Base-by-base conservation (phyloP, 805 yeast species). In the Debaryomyces castellii region DNA sequence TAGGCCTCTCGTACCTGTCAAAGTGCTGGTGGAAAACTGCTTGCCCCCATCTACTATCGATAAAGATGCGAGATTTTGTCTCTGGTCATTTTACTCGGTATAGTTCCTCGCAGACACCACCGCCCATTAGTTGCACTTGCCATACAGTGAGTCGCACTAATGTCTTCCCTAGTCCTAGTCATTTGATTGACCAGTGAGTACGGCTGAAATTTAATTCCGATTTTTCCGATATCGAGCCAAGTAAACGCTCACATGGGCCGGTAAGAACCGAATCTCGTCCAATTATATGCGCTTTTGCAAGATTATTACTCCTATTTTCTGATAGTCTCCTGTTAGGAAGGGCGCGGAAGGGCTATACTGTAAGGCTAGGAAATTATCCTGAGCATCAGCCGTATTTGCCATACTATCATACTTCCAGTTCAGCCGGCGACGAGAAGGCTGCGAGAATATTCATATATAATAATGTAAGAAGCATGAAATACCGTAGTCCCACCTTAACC, bases 361-460 rank as follows among this genome's bases (percentile, higher is more conserved):
- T 21, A 35, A 20, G 23, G 37, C 23, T 34, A 35, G 38, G 24
- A 12, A 20, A 18, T 20, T 6, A 25, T 25, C 12, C 38, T 20
- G 9, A 21, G 38, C 38, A 35, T 35, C 38, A 35, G 38, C 38
- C 38, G 38, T 35, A 24, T 35, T 35, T 35, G 38, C 38, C 24
- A 35, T 35, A 35, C 8, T 35, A 21, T 20, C 22, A 21, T 7
- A n/a, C 25, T 16, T 38, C 40, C 40, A 38, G 28, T 25, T 22
- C 32, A 23, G 42, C 42, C 42, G 42, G 42, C 35, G 25, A n/a
- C 34, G 24, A 39, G 41, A 20, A 20, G 34, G 42, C 42, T 30
- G 42, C 42, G 32, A 27, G 32, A 14, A 3, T 24, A 27, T 27
- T 24, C 21, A 27, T 24, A 17, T 22, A 23, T 21, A 22, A 11